These are phyloP conservation scores for Trichoderma polysporum DNA, from an alignment of 2,329 filamentous ascomycete genomes.

Conservation along the genomic window DNA sequence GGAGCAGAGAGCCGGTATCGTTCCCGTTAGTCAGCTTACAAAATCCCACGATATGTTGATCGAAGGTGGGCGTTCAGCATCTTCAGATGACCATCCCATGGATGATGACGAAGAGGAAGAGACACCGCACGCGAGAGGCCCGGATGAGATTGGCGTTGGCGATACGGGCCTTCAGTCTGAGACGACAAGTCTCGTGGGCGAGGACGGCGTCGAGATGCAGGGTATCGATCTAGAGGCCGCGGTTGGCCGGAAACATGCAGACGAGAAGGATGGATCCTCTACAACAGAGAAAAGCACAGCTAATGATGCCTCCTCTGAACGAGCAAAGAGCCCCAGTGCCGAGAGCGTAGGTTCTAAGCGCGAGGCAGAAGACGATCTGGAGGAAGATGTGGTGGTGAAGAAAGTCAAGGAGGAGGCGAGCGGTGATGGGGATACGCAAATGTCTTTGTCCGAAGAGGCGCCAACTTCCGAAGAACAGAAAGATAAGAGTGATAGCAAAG, in stretches of 20 bases:
- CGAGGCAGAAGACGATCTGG: conserved; percentile 52
- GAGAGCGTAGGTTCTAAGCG: conserved; percentile 51
- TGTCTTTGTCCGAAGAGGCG: background rate
- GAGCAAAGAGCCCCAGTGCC: conserved; percentile 28
- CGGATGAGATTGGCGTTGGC: conserved; percentile 78
- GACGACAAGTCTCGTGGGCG: conserved; percentile 41
- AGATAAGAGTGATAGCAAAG: background rate
- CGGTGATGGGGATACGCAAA: conserved; percentile 21
- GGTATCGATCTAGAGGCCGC: conserved; percentile 62
- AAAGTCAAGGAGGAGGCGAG: conserved; percentile 48
- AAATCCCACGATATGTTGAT: conserved; percentile 39
- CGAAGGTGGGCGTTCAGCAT: conserved; percentile 30
- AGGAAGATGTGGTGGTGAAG: conserved; percentile 43
- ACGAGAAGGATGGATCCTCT: conserved; percentile 30
- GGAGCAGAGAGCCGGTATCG: conserved; percentile 78
- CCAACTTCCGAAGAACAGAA: background rate
- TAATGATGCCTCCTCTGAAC: conserved; percentile 19
- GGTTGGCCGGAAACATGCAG: conserved; percentile 51
- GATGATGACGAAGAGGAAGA: conserved; percentile 53
- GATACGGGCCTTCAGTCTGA: conserved; percentile 76
- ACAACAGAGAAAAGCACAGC: conserved; percentile 26
- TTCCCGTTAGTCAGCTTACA: conserved; percentile 64
- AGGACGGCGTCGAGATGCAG: conserved; percentile 48
- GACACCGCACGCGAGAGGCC: conserved; percentile 78
- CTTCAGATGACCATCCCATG: conserved; percentile 37